Base-by-base conservation (phyloP, 305 asterid species). In the Coffea humblotiana region DNA sequence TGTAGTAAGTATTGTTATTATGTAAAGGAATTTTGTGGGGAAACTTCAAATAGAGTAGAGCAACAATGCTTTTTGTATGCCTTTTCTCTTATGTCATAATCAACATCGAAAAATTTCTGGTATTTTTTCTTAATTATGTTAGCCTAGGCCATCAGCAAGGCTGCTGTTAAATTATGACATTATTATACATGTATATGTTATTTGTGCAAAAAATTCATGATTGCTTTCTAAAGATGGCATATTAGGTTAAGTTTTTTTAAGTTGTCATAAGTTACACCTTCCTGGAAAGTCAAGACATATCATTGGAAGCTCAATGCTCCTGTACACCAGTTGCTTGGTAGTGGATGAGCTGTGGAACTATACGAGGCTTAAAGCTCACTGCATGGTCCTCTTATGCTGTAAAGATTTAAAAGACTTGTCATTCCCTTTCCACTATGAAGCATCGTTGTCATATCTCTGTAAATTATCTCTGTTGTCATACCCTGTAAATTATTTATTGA, bases 181-280 rank as follows among this genome's bases (percentile, higher is more conserved):
- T 18, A 16, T 51, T 51, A 13, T 51, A 2, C 56, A 1, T 12
- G 56, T 51, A 49, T 7, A 73, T 32, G 21, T 16, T 54, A 23
- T 27, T 25, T 25, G 6, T 32, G 45, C 52, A 49, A 29, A 74
- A 52, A 74, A 60, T 18, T 37, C 70, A 3, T 12, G 7, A 35
- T 58, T 8, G 37, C 69, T 37, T 35, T 74, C n/a, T 74, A 47
- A 74, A 37, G 48, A 74, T 58, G 78, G 69, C 64, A 56, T 61
- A 18, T 3, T 56, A 56, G 68, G 52, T 74, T 58, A 18, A 74
- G 68, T 37, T 32, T 3, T 63, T 74, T 61, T 45, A 51, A 51
- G 49, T 21, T 71, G 29, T 52, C 21, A 37, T 58, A 27, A 72
- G 45, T n/a, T 27, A 14, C 15, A 27, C 40, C 56, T 73, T 72